Percentiles rank a stretch among this genome's conserved stretches.
Evolutionary conservation across 176 grass and related monocot genomes (phyloP).

Genomic region (Bromus sterilis): DNA sequence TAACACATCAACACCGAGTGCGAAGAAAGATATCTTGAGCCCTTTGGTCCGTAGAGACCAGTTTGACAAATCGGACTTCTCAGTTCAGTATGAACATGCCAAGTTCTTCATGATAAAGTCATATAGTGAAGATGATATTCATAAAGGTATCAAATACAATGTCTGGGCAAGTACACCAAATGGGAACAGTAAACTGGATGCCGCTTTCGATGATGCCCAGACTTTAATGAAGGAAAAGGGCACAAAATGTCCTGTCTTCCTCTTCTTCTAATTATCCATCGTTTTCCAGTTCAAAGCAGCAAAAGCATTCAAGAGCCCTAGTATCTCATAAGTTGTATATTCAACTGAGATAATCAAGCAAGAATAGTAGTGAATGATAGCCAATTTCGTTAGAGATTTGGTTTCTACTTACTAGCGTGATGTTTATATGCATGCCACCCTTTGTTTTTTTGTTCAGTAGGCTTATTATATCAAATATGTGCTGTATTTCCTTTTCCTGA

Average conservation of each 20-base stretch:
- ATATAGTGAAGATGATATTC: conserved; percentile 83
- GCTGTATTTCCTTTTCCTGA: neutral
- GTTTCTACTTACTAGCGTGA: neutral
- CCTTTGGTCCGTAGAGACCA: conserved; percentile 38
- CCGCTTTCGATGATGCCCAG: conserved; percentile 53
- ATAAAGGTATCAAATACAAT: conserved; percentile 73
- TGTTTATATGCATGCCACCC: conserved; percentile 1
- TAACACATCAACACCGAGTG: conserved; percentile 3
- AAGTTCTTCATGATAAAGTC: conserved; percentile 96
- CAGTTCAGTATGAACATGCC: conserved; percentile 54
- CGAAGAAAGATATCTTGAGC: conserved; percentile 21
- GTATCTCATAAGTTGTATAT: conserved; percentile 19
- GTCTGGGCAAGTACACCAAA: conserved; percentile 83
- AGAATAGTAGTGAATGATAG: conserved; percentile 4
- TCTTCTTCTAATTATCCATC: conserved; percentile 25
- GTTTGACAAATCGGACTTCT: conserved; percentile 57
- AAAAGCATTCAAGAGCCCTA: neutral
- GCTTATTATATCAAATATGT: conserved; percentile 1
- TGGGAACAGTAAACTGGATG: conserved; percentile 74
- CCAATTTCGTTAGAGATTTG: neutral
- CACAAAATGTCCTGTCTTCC: conserved; percentile 62
- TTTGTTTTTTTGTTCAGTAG: conserved; percentile 3
- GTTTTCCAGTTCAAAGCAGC: neutral
- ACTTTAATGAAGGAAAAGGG: conserved; percentile 36
- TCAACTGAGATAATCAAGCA: neutral